A percentile compares a stretch with the other conserved stretches of the same genome.
These are phyloP conservation scores for Babesia gibsoni DNA, from an alignment of 169 alveolate species.

Conservation along the genomic window DNA sequence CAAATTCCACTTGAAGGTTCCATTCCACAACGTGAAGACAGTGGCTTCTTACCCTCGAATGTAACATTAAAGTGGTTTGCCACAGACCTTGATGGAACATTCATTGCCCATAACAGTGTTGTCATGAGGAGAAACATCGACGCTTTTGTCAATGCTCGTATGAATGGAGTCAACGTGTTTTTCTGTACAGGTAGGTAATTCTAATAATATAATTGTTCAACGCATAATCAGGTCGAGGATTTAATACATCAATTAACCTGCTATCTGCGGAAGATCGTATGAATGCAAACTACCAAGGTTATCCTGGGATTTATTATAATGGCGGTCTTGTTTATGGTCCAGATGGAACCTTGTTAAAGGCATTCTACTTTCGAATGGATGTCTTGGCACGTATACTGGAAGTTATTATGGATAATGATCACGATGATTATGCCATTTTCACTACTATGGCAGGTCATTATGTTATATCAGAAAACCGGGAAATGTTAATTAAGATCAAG, in stretches of 20 bases:
- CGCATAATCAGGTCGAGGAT: conserved; percentile 10
- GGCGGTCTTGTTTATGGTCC: conserved; percentile 21
- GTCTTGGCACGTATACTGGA: not conserved
- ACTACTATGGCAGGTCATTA: not conserved
- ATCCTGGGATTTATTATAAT: conserved; percentile 27
- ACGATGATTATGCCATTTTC: conserved; percentile 6
- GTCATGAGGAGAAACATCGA: conserved; percentile 23
- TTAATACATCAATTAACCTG: not conserved
- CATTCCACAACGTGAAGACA: too few relatives aligned
- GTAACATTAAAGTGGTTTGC: conserved; percentile 56
- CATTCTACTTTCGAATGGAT: not conserved
- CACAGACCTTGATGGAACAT: conserved; percentile 59
- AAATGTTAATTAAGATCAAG: not conserved
- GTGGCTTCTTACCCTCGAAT: too few relatives aligned
- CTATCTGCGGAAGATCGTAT: not conserved
- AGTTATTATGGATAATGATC: not conserved
- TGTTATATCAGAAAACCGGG: conserved; percentile 8
- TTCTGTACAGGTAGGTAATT: conserved; percentile 55
- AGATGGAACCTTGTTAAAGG: not conserved
- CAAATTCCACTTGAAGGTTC: too few relatives aligned
- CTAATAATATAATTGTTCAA: not conserved
- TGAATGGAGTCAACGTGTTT: conserved; percentile 10
- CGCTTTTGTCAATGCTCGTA: conserved; percentile 13
- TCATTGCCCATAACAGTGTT: conserved; percentile 11
- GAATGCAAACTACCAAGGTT: conserved; percentile 1